phyloP scores from a whole-genome alignment of 225 moss, liverwort and hornwort genomes.

The Straminergon stramineum region DNA sequence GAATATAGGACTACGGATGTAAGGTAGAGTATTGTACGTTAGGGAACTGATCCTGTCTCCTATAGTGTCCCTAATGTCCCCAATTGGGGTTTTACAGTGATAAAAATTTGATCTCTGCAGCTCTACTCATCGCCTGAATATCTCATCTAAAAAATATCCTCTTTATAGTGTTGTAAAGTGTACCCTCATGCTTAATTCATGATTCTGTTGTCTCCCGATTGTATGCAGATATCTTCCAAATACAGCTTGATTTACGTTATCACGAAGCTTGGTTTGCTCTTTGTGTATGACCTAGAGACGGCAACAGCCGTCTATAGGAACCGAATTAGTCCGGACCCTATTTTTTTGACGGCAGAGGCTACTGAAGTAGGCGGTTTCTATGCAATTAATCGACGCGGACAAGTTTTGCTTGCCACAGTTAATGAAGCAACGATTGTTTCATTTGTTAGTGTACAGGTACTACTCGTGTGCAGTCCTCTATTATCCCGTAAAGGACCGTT shows the following conservation, averaged over 20 bases:
- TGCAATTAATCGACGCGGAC: conserved; percentile 87
- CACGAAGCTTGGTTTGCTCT: conserved; percentile 89
- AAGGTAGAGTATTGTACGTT: background rate
- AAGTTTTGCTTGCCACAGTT: conserved; percentile 82
- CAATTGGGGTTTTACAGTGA: background rate
- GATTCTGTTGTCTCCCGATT: background rate
- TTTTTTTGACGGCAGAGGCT: conserved; percentile 85
- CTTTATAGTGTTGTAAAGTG: background rate
- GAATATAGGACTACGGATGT: background rate
- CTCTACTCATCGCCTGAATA: background rate
- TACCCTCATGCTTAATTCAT: background rate
- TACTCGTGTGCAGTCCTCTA: background rate
- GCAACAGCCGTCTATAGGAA: conserved; percentile 89
- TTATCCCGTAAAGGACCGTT: background rate
- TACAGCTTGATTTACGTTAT: conserved; percentile 87
- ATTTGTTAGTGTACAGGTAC: conserved; percentile 85
- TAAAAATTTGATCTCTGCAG: background rate
- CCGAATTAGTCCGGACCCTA: conserved; percentile 86
- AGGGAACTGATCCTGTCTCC: background rate
- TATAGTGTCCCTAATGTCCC: background rate
- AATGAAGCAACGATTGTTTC: conserved; percentile 91
- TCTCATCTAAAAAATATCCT: too few species aligned
- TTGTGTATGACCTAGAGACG: conserved; percentile 90
- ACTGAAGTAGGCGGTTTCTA: conserved; percentile 79
- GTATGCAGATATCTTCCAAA: conserved; percentile 71